Conservation (phyloP, 345 rosid genomes). For the Bruguiera parviflora region DNA sequence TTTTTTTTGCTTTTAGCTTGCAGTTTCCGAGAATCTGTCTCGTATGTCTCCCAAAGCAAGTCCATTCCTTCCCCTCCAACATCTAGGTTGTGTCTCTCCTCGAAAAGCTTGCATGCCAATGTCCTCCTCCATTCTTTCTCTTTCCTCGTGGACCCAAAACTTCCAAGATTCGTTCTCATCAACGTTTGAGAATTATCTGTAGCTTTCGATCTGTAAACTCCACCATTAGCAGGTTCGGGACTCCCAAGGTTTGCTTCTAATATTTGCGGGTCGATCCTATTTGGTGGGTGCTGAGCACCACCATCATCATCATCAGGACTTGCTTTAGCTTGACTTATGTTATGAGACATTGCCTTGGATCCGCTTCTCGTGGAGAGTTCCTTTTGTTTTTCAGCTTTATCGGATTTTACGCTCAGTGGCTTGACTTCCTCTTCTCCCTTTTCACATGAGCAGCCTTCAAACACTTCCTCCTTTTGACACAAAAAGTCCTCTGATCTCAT, state of each 20-base stretch:
- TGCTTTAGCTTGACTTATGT: constrained; percentile 9
- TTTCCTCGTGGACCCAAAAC: constrained; percentile 78
- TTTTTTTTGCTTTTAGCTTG: constrained; percentile 28
- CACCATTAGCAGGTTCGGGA: neutral
- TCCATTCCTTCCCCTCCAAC: constrained; percentile 79
- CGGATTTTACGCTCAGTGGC: constrained; percentile 31
- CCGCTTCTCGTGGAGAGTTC: constrained; percentile 33
- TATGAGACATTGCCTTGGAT: constrained; percentile 42
- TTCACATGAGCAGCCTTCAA: constrained; percentile 21
- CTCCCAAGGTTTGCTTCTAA: constrained; percentile 23
- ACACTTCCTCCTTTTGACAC: constrained; percentile 30
- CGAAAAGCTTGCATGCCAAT: constrained; percentile 85
- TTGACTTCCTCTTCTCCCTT: constrained; percentile 50
- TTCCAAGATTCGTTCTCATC: constrained; percentile 32
- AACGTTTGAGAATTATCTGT: constrained; percentile 8
- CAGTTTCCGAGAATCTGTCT: constrained; percentile 43
- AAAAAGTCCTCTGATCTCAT: constrained; percentile 35
- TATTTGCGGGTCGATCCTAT: constrained; percentile 24
- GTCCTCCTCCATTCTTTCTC: constrained; percentile 98
- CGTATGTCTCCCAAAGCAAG: constrained; percentile 87
- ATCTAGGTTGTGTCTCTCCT: constrained; percentile 65
- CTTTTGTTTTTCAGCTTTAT: constrained; percentile 40
- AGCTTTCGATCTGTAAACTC: neutral
- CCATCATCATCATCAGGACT: constrained; percentile 15
- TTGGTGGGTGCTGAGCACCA: constrained; percentile 17